These are phyloP conservation scores for Umbelopsis sp. DNA, from an alignment of 371 early-diverging fungal genomes.

Conservation along the genomic window DNA sequence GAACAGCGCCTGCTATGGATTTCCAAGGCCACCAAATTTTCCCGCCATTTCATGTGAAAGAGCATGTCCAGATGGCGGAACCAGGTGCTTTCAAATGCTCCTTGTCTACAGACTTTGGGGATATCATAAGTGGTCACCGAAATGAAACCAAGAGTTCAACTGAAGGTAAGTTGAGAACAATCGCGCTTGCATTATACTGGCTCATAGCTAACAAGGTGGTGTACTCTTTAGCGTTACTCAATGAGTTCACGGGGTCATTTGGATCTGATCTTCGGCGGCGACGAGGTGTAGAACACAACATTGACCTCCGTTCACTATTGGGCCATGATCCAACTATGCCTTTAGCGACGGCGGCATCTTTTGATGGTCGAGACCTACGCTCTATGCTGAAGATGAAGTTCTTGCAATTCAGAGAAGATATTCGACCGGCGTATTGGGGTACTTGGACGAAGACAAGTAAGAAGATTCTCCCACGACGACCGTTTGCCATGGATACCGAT, in stretches of 20 bases:
- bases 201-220: background rate
- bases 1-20: slow-evolving; percentile 1
- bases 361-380: slow-evolving; percentile 38
- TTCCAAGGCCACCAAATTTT: slow-evolving; percentile 49
- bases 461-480: slow-evolving; percentile 58
- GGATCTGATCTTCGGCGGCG: slow-evolving; percentile 18
- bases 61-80: slow-evolving; percentile 50
- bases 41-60: slow-evolving; percentile 70
- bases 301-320: slow-evolving; percentile 24
- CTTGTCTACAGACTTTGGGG: slow-evolving; percentile 29
- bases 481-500: slow-evolving; percentile 65
- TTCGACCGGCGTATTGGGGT: slow-evolving; percentile 82
- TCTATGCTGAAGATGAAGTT: slow-evolving; percentile 65
- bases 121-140: slow-evolving; percentile 24
- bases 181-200: background rate
- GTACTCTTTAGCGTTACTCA: background rate
- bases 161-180: background rate
- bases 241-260: background rate
- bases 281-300: slow-evolving; percentile 26
- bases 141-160: background rate
- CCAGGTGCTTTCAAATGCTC: slow-evolving; percentile 33
- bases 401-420: slow-evolving; percentile 72
- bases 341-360: slow-evolving; percentile 10
- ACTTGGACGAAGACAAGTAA: slow-evolving; percentile 76
- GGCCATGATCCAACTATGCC: slow-evolving; percentile 25